Percentiles rank a stretch among this genome's conserved stretches.
Evolutionary conservation across 768 basidiomycete genomes (phyloP).

Genomic region (Sistotremastrum niveocremeum): DNA sequence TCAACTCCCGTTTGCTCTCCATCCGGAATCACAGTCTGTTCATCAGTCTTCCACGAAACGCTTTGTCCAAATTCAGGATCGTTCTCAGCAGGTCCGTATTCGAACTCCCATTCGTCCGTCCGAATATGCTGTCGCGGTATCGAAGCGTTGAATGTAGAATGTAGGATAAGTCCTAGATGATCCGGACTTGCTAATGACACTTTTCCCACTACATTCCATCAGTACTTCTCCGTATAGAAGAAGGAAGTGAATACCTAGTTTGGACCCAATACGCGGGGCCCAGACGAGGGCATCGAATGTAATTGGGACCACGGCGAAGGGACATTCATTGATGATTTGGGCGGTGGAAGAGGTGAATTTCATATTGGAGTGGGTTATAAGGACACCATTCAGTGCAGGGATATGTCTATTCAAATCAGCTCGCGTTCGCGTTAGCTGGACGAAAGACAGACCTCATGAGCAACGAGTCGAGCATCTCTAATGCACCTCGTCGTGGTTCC

Average conservation of each 20-base stretch:
- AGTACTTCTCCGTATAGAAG: constrained; percentile 1
- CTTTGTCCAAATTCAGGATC: constrained; percentile 54
- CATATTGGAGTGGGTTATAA: constrained; percentile 75
- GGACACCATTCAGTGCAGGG: constrained; percentile 73
- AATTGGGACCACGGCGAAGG: constrained; percentile 64
- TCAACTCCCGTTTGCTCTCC: constrained; percentile 4
- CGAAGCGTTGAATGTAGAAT: constrained; percentile 89
- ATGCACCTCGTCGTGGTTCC: constrained; percentile 58
- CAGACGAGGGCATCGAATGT: constrained; percentile 78
- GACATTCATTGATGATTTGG: constrained; percentile 67
- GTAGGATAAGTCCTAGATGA: constrained; percentile 80
- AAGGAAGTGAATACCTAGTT: constrained; percentile 41
- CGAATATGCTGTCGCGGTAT: constrained; percentile 90
- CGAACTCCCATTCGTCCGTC: constrained; percentile 66
- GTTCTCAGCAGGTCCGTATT: constrained; percentile 71
- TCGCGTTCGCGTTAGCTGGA: too few species aligned
- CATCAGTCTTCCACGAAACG: neutral
- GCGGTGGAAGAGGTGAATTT: constrained; percentile 51
- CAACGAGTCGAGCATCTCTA: constrained; percentile 89
- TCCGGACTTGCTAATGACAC: constrained; percentile 85
- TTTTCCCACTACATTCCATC: constrained; percentile 47
- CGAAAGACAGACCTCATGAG: constrained; percentile 65
- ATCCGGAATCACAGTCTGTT: constrained; percentile 11
- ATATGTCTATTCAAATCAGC: constrained; percentile 51
- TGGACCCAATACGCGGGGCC: constrained; percentile 75